phyloP scores from a whole-genome alignment of 2,329 filamentous ascomycete genomes.

The Paecilomyces dactylethromorphus region DNA sequence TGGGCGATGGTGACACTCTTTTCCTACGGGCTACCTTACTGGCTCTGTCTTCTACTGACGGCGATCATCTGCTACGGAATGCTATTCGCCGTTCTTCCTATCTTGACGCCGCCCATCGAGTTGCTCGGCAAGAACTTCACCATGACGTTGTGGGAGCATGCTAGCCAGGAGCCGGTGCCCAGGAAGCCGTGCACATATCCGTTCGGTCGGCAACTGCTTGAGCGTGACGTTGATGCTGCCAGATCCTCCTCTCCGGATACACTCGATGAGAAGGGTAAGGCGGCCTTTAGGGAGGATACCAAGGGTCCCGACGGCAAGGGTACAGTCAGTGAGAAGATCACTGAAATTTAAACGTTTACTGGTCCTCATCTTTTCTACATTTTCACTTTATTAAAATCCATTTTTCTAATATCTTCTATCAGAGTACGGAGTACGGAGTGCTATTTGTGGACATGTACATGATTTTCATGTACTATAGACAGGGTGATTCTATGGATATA shows the following conservation, averaged over 20 bases:
- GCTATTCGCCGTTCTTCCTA: slow-evolving; percentile 9
- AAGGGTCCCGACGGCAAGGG: background rate
- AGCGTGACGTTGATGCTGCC: background rate
- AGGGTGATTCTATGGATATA: background rate
- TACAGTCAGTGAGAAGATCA: background rate
- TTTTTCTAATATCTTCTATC: background rate
- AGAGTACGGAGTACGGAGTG: background rate
- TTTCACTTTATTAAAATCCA: background rate
- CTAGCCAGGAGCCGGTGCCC: slow-evolving; percentile 7
- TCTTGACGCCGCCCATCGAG: slow-evolving; percentile 16
- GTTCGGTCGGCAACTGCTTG: slow-evolving; percentile 8
- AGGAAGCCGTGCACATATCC: slow-evolving; percentile 10
- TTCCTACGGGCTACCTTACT: slow-evolving; percentile 16
- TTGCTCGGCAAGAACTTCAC: slow-evolving; percentile 11
- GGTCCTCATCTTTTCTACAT: background rate
- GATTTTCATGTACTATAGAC: background rate
- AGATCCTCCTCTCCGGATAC: background rate
- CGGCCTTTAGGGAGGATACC: too few relatives aligned
- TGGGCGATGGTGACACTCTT: slow-evolving; percentile 13
- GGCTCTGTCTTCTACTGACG: slow-evolving; percentile 12
- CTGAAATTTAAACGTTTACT: background rate
- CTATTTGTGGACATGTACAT: background rate
- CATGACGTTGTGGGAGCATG: slow-evolving; percentile 8
- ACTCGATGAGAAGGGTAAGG: background rate
- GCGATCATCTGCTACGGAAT: slow-evolving; percentile 13